Evolutionary conservation across 257 asterid genomes (phyloP).

Genomic region (Leonotis leonurus): DNA sequence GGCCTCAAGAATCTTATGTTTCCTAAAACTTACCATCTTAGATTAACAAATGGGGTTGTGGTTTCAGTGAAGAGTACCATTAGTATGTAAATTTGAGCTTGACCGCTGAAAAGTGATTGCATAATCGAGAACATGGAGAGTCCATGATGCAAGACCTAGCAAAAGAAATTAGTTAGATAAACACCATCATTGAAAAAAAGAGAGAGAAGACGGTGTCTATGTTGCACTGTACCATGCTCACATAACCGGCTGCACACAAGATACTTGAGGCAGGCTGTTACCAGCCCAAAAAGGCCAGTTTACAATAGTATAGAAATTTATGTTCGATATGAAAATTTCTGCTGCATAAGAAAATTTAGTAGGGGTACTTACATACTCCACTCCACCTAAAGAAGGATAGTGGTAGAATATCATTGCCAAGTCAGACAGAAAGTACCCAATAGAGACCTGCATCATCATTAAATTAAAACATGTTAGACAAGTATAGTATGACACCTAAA

Average conservation of each 20-base stretch:
- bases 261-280: neutral
- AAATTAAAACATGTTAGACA: neutral
- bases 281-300: neutral
- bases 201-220: neutral
- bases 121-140: conserved; percentile 67
- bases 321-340: neutral
- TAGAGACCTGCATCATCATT: conserved; percentile 52
- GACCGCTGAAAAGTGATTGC: conserved; percentile 73
- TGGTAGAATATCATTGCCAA: conserved; percentile 63
- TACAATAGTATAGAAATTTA: neutral
- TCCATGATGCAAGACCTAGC: conserved; percentile 84
- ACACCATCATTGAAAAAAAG: neutral
- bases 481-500: neutral
- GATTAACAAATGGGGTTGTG: conserved; percentile 92
- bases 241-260: neutral
- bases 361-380: conserved; percentile 69
- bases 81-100: conserved; percentile 69
- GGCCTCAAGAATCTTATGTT: neutral
- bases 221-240: neutral
- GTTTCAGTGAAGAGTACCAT: conserved; percentile 86
- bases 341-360: neutral
- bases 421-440: conserved; percentile 83
- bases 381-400: conserved; percentile 79
- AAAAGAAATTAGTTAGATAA: neutral
- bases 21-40: conserved; percentile 65